A percentile compares a stretch with the other conserved stretches of the same genome.
Evolutionary conservation across 805 yeast species (phyloP).

Genomic region (Candida tibetensis): DNA sequence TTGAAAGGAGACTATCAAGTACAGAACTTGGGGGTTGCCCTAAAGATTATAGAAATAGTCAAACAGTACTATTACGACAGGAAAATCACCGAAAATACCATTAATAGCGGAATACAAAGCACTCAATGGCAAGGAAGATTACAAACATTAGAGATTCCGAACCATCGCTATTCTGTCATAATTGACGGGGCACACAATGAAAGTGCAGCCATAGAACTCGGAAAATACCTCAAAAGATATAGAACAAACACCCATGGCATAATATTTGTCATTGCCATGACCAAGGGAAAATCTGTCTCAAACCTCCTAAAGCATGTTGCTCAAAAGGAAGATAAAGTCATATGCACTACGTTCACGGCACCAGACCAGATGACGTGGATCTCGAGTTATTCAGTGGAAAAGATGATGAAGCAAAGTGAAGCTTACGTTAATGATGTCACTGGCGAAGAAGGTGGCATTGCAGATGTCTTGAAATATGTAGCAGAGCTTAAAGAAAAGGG

Average conservation of each 20-base stretch:
- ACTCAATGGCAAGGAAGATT: slow-evolving; percentile 89
- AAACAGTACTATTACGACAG: slow-evolving; percentile 16
- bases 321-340: slow-evolving; percentile 49
- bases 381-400: slow-evolving; percentile 38
- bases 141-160: slow-evolving; percentile 40
- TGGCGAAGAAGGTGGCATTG: slow-evolving; percentile 10
- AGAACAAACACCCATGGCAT: slow-evolving; percentile 27
- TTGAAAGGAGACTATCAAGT: slow-evolving; percentile 72
- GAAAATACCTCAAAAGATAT: slow-evolving; percentile 43
- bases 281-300: slow-evolving; percentile 64
- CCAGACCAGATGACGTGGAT: slow-evolving; percentile 98
- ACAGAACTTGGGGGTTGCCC: slow-evolving; percentile 66
- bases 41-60: slow-evolving; percentile 48
- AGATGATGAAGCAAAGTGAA: slow-evolving; percentile 27
- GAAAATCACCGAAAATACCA: slow-evolving; percentile 28
- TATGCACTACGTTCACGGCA: slow-evolving; percentile 59
- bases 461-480: slow-evolving; percentile 13
- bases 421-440: slow-evolving; percentile 20
- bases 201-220: slow-evolving; percentile 75
- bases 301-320: slow-evolving; percentile 53
- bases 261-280: slow-evolving; percentile 69
- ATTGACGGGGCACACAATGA: slow-evolving; percentile 94
- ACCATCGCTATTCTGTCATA: slow-evolving; percentile 36
- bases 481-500: slow-evolving; percentile 7
- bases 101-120: slow-evolving; percentile 49